A percentile compares a stretch with the other conserved stretches of the same genome.
Conservation (phyloP, 208 protist species). For the Herpetomonas tarakana region DNA sequence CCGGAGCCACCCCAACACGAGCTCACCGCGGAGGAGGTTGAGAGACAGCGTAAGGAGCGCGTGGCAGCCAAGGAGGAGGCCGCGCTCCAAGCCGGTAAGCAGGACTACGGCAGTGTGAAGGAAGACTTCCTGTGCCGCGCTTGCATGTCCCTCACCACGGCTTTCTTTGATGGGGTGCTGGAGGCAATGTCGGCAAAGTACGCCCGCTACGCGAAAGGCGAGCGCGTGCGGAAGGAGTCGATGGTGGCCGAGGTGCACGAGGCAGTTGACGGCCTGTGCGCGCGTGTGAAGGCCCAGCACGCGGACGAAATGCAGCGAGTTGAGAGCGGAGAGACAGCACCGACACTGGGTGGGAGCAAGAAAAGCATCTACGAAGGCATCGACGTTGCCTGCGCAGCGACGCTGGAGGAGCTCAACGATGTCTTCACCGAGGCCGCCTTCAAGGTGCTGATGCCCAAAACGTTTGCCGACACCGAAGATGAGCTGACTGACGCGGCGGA, state of each 20-base stretch:
- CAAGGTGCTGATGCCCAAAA: slow-evolving; percentile 5
- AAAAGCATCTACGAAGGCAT: slow-evolving; percentile 14
- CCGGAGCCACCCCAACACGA: too few species aligned
- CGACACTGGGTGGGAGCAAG: slow-evolving; percentile 3
- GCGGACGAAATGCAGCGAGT: neutral
- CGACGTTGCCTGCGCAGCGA: slow-evolving; percentile 8
- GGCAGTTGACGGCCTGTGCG: slow-evolving; percentile 23
- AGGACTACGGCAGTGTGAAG: slow-evolving; percentile 16
- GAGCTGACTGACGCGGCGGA: neutral
- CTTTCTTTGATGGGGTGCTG: slow-evolving; percentile 18
- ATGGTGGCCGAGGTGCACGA: slow-evolving; percentile 27
- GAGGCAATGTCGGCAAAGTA: slow-evolving; percentile 6
- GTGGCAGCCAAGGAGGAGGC: too few species aligned
- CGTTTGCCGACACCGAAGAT: neutral
- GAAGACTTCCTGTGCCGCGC: slow-evolving; percentile 22
- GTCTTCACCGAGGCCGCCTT: slow-evolving; percentile 14
- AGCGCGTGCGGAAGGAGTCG: slow-evolving; percentile 4
- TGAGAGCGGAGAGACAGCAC: neutral
- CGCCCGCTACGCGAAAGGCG: neutral
- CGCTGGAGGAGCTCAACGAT: slow-evolving; percentile 19
- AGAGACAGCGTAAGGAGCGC: too few species aligned
- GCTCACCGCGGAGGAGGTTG: too few species aligned
- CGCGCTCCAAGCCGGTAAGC: too few species aligned
- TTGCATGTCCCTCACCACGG: slow-evolving; percentile 14
- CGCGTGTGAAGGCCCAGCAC: slow-evolving; percentile 1